Evolutionary conservation across 2,329 filamentous ascomycete species (phyloP), one percentile per base, ranked within the genome.

Genomic region (Sporothrix pseudoabietina): DNA sequence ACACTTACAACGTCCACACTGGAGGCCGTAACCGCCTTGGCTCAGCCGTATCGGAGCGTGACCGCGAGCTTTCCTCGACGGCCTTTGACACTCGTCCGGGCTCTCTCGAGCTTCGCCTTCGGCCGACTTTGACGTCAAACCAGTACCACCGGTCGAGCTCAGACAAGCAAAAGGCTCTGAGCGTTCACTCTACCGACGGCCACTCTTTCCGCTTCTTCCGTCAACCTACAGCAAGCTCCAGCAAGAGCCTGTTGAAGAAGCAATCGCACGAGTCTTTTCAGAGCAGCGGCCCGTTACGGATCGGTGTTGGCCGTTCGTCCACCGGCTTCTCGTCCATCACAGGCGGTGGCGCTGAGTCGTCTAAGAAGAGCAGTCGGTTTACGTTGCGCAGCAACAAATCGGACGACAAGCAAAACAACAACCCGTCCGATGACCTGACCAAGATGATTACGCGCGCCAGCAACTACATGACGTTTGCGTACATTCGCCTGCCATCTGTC

Each of bases 381-480:
- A 82, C 84, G 75, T 81, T 89, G 78, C 82, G 86, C 77, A 82
- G 86, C 80, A 83, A 86, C 77, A 80, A 82, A 41, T 75, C 78
- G n/a, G 78, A 79, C 1, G 79, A 79, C 72, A 80, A 88, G 73
- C 88, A 89, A n/a, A 61, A 44, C n/a, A 41, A 35, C 30, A 41
- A 26, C 26, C 41, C 22, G 5, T 92, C 91, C 0, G 96, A 99
- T 79, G 97, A 99, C 79, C 85, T 99, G 57, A 96, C 94, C 12
- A 94, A 97, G 83, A 99, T 99, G 96, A 95, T 99, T 82, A 90
- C 89, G 71, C 91, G 96, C 41, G 96, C 96, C 3, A 97, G 93
- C 73, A 97, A 94, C 80, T 99, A 97, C 84, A 98, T 98, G 94
- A 98, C 96, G 0, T 91, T 99, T 75, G 92, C 95, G 1, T 94